Conservation (phyloP, 2,329 filamentous ascomycete species). For the Gremmenia infestans region DNA sequence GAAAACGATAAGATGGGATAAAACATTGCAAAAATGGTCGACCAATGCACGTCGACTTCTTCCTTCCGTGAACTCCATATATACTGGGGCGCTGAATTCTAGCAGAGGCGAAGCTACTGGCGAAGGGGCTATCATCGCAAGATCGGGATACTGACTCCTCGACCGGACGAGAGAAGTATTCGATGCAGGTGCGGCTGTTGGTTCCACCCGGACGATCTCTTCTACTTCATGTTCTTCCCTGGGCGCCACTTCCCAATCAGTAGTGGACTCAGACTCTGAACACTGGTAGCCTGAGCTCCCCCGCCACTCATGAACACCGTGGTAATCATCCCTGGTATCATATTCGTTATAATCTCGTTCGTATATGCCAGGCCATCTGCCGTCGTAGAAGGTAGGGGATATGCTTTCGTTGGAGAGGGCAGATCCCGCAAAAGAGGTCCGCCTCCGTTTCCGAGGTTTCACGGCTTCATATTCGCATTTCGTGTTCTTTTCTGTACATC, state of each 20-base stretch:
- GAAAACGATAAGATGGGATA: conserved; percentile 62
- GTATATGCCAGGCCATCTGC: conserved; percentile 22
- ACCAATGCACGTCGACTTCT: conserved; percentile 51
- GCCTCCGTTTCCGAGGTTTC: conserved; percentile 27
- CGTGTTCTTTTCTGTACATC: conserved; percentile 26
- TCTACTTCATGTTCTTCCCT: conserved; percentile 21
- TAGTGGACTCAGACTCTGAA: conserved; percentile 14
- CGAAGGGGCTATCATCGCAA: conserved; percentile 29
- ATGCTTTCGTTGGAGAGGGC: conserved; percentile 17
- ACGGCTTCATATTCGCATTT: conserved; percentile 31
- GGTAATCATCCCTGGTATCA: conserved; percentile 6
- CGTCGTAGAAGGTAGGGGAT: conserved; percentile 16
- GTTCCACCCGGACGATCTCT: conserved; percentile 21
- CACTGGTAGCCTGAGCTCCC: conserved; percentile 18
- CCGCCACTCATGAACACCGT: conserved; percentile 20
- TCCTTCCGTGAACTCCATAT: conserved; percentile 52
- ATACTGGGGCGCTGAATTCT: conserved; percentile 49
- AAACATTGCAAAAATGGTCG: conserved; percentile 58
- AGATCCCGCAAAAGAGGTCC: conserved; percentile 23
- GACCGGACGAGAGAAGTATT: conserved; percentile 17
- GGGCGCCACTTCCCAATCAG: conserved; percentile 19
- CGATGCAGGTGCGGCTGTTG: conserved; percentile 1
- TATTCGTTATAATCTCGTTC: conserved; percentile 9
- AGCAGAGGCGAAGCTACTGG: conserved; percentile 33
- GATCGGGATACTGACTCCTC: conserved; percentile 28